These are phyloP conservation scores for Dalechampia spathulata DNA, from an alignment of 441 rosid species.

Conservation along the genomic window DNA sequence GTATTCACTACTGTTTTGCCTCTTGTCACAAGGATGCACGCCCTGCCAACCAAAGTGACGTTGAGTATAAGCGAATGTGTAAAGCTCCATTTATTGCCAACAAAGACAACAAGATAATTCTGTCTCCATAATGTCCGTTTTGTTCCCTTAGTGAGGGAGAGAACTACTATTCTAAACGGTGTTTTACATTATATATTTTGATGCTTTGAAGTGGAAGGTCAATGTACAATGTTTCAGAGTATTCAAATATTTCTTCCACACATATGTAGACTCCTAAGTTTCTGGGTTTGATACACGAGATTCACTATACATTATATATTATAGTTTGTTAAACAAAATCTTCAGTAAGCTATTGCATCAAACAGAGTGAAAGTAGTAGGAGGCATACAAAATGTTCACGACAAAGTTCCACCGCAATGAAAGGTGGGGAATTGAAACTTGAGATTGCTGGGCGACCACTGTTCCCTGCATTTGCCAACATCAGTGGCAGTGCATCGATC, in stretches of 20 bases:
- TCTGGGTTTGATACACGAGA: too few species aligned
- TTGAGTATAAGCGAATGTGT: not conserved
- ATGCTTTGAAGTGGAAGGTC: not conserved
- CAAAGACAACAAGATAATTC: too few species aligned
- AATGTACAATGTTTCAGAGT: not conserved
- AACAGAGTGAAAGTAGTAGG: not conserved
- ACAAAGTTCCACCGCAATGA: conserved; percentile 77
- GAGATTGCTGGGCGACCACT: conserved; percentile 73
- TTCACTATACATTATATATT: too few species aligned
- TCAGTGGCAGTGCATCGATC: conserved; percentile 63
- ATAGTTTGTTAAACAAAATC: too few species aligned
- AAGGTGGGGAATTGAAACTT: conserved; percentile 69
- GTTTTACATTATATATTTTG: too few species aligned
- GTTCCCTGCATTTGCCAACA: conserved; percentile 91
- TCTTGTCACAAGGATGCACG: conserved; percentile 86
- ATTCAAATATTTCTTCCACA: not conserved
- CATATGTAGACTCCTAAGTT: not conserved
- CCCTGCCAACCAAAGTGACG: conserved; percentile 49
- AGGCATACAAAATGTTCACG: conserved; percentile 86
- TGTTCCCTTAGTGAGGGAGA: not conserved
- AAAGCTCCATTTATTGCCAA: conserved; percentile 2
- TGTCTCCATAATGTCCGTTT: too few species aligned
- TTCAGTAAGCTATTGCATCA: conserved; percentile 1
- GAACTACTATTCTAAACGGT: too few species aligned
- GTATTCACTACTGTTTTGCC: conserved; percentile 71